Evolutionary conservation across 2,329 filamentous ascomycete genomes (phyloP).

Genomic region (Colletotrichum plurivorum): DNA sequence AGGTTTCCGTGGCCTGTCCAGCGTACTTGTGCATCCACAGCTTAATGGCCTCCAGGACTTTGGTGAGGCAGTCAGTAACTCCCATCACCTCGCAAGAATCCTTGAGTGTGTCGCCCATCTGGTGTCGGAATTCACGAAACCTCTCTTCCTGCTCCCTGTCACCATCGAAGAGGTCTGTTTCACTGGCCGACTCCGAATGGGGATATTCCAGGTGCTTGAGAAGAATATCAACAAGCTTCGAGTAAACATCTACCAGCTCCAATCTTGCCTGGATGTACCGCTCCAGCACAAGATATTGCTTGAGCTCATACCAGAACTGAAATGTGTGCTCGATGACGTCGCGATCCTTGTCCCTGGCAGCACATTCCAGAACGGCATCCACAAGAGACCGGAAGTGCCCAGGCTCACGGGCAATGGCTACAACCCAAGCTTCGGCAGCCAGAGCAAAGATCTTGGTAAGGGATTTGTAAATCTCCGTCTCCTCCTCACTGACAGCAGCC

Average conservation of each 20-base stretch:
- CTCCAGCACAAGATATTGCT: slow-evolving; percentile 94
- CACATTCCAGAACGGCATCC: slow-evolving; percentile 93
- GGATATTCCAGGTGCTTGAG: slow-evolving; percentile 93
- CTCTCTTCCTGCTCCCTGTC: slow-evolving; percentile 97
- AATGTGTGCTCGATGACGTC: slow-evolving; percentile 96
- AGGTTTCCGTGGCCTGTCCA: slow-evolving; percentile 77
- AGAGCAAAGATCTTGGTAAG: slow-evolving; percentile 93
- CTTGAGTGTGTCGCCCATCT: slow-evolving; percentile 98
- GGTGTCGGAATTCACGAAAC: slow-evolving; percentile 95
- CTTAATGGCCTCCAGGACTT: slow-evolving; percentile 89
- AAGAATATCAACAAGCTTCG: slow-evolving; percentile 92
- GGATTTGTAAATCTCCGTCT: slow-evolving; percentile 87
- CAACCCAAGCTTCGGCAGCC: slow-evolving; percentile 94
- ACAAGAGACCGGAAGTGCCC: slow-evolving; percentile 86
- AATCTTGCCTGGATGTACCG: slow-evolving; percentile 87
- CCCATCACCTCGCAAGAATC: slow-evolving; percentile 98
- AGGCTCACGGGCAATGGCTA: slow-evolving; percentile 89
- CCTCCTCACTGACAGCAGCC: slow-evolving; percentile 82
- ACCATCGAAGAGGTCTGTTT: slow-evolving; percentile 91
- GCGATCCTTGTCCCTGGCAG: slow-evolving; percentile 86
- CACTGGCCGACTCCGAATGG: slow-evolving; percentile 78
- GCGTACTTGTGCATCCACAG: slow-evolving; percentile 89
- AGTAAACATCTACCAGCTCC: slow-evolving; percentile 85
- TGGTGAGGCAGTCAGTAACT: slow-evolving; percentile 89
- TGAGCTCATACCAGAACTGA: slow-evolving; percentile 98